Evolutionary conservation across 2,329 filamentous ascomycete species (phyloP).

Genomic region (Alternaria dauci): DNA sequence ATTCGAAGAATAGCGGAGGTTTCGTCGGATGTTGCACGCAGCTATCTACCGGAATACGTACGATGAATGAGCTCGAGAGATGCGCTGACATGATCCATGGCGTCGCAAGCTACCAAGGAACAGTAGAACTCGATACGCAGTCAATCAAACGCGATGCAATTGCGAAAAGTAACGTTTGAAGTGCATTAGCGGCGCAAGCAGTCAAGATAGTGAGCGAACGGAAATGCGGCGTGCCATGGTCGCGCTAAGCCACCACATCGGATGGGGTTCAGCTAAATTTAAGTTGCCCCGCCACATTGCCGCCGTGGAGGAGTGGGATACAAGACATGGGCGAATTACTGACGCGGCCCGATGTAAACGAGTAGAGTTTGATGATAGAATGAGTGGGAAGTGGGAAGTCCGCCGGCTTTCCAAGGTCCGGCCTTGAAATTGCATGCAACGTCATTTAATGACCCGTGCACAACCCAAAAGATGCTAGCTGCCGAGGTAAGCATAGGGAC

Average conservation of each 20-base stretch:
- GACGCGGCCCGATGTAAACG: not conserved
- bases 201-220: constrained; percentile 1
- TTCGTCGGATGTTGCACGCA: not conserved
- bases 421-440: not conserved
- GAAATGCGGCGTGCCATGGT: constrained; percentile 2
- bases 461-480: not conserved
- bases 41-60: not conserved
- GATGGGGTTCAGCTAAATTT: constrained; percentile 6
- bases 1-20: not conserved
- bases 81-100: constrained; percentile 17
- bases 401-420: not conserved
- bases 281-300: constrained; percentile 6
- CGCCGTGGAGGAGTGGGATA: not conserved
- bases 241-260: constrained; percentile 2
- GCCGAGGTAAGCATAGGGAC: not conserved
- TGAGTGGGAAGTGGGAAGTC: not conserved
- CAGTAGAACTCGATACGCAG: not conserved
- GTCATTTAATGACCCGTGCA: not conserved
- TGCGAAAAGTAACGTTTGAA: not conserved
- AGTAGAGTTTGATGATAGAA: not conserved
- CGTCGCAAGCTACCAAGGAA: not conserved
- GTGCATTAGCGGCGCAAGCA: constrained; percentile 5
- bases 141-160: not conserved
- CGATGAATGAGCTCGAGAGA: constrained; percentile 20
- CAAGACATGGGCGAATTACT: not conserved